Base-by-base conservation (phyloP, 257 asterid species). In the Solanum chiquidenum region DNA sequence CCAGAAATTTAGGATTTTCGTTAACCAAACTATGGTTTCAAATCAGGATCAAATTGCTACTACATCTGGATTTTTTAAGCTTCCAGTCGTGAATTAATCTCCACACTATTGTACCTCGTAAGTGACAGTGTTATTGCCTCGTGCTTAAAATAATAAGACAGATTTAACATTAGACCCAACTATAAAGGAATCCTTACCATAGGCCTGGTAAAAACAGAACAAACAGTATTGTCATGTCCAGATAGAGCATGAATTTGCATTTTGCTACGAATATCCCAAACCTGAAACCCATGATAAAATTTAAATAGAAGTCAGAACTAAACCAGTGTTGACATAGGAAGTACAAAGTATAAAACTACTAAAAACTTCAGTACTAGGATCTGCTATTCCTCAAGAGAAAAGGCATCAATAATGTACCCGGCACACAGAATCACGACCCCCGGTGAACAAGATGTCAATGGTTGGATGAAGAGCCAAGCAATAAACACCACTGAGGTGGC, bases 401-500 rank as follows among this genome's bases (percentile, higher is more conserved):
- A 49, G 12, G 85, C 68, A 13, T 46, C 85, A 18, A 25, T 29
- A 82, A 49, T 49, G 44, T 82, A 97, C 98, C 95, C 98, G 94
- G 64, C 98, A 95, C 18, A 96, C 99, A 34, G 99, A 97, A 92
- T 97, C 99, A 83, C 99, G 98, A 82, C 99, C 99, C 18, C 99
- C 99, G 2, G 99, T 97, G 60, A 96, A 88, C 89, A 97, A 91
- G 90, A 97, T 85, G 88, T 97, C 99, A 89, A 97, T 90, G 33
- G 98, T 94, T 62, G 99, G 99, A 94, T 97, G 99, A 90, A 96
- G 91, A 71, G 98, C 98, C 92, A 97, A 90, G 92, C 98, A 93
- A 92, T 97, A 97, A 85, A 97, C 99, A 64, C 99, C 99, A 83
- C 98, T 97, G 83, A 97, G 98, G 90, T 97, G 99, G 77, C 99